Evolutionary conservation across 2,329 filamentous ascomycete species (phyloP).

Genomic region (Ophioceras dolichostomum): DNA sequence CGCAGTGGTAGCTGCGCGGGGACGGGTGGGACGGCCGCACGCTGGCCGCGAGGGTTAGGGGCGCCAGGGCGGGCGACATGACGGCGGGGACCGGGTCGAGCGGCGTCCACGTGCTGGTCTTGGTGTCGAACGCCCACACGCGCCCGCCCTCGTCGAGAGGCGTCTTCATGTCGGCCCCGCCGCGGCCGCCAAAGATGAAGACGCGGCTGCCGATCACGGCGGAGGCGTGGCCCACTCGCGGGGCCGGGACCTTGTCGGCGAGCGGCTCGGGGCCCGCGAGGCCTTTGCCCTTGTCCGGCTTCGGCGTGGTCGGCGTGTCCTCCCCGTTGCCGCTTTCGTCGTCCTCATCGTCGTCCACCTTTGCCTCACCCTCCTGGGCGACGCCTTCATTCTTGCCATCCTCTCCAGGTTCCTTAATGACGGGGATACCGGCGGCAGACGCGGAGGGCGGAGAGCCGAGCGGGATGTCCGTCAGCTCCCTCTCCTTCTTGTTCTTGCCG

Average conservation of each 20-base stretch:
- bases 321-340: constrained; percentile 6
- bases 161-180: constrained; percentile 48
- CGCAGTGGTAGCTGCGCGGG: constrained; percentile 58
- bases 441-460: constrained; percentile 19
- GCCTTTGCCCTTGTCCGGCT: constrained; percentile 22
- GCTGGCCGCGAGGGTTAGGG: constrained; percentile 15
- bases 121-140: constrained; percentile 65
- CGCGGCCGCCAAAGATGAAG: constrained; percentile 72
- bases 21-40: constrained; percentile 34
- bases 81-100: constrained; percentile 42
- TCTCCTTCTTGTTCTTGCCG: constrained; percentile 16
- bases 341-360: constrained; percentile 5
- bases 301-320: not conserved
- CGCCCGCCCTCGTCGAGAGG: constrained; percentile 63
- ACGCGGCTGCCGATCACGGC: constrained; percentile 56
- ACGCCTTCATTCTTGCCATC: constrained; percentile 9
- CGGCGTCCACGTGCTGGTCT: constrained; percentile 49
- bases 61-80: constrained; percentile 13
- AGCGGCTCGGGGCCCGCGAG: constrained; percentile 13
- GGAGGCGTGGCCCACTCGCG: constrained; percentile 63
- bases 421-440: not conserved
- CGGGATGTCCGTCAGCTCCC: constrained; percentile 28
- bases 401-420: not conserved
- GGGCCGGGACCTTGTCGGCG: constrained; percentile 40
- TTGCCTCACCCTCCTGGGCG: constrained; percentile 2